Evolutionary conservation across 2,329 filamentous ascomycete species (phyloP), one percentile per base, ranked within the genome.

Genomic region (Diaporthe sp.): DNA sequence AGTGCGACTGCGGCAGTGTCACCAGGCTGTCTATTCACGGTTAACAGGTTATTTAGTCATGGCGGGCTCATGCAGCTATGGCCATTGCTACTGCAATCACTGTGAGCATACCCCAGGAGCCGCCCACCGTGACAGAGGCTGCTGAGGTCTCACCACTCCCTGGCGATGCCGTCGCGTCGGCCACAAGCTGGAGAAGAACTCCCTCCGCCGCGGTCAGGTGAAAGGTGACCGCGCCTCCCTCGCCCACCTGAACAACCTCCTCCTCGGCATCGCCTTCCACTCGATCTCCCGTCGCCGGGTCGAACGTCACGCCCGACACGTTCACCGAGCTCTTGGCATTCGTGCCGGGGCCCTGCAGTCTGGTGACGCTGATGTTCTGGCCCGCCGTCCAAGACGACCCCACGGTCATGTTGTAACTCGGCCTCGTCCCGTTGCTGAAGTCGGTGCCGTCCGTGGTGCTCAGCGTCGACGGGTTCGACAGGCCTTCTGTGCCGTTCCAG

Each of bases 401-500:
- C n/a, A 83, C 77, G 25, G 68, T 77, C 25, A 82, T 77, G 46
- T 79, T 79, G 15, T 76, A 75, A 28, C 67, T 72, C 4, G 82
- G 82, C 59, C 82, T 76, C 55, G 67, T 72, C 25, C 82, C 82
- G 62, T 77, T 70, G 77, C 80, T 83, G 74, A 82, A 83, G 37
- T 74, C 61, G 17, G 80, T 77, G 34, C 81, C 80, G 62, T 83
- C 78, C 25, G 73, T 75, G 62, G 71, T 78, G 25, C 74, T 75
- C 53, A 84, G 80, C 62, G 82, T 84, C 0, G 82, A 82, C 53
- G 82, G 81, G 76, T 84, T 84, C 68, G 77, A 73, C 37, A 84
- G 80, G 0, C 82, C 82, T 72, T 78, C 74, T 19, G 82, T 83
- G 70, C 82, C 82, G 75, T 84, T 84, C 81, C 82, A 84, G 6